Percentiles rank a stretch among this genome's conserved stretches.
Conservation (phyloP, 2,329 filamentous ascomycete genomes). For the Apiospora malaysiana region DNA sequence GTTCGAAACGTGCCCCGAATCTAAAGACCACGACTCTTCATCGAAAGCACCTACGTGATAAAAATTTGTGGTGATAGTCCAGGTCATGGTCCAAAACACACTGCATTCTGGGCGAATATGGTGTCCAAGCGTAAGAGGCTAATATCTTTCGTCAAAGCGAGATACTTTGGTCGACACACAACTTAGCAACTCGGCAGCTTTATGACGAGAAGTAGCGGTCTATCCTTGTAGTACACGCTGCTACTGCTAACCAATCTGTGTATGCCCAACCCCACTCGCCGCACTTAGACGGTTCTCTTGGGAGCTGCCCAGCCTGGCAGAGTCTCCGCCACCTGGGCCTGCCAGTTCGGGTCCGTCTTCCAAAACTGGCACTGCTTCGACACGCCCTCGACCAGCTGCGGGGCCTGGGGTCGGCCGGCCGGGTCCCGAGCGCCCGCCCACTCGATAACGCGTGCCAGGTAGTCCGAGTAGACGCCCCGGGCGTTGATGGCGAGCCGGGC, state of each 20-base stretch:
- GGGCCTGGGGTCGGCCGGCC: conserved; percentile 22
- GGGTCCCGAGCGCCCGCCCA: conserved; percentile 28
- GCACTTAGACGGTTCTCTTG: conserved; percentile 12
- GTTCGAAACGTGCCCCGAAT: neutral
- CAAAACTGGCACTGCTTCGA: conserved; percentile 22
- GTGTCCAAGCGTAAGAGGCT: neutral
- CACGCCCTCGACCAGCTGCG: conserved; percentile 22
- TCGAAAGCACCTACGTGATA: neutral
- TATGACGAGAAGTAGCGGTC: neutral
- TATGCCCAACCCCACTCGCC: neutral
- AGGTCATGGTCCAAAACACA: neutral
- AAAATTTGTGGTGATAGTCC: neutral
- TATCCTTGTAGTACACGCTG: too few species aligned
- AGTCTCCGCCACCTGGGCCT: conserved; percentile 21
- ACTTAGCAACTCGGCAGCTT: neutral
- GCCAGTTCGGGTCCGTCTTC: conserved; percentile 26
- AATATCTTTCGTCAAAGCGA: neutral
- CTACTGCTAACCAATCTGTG: neutral
- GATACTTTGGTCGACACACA: neutral
- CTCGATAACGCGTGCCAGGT: conserved; percentile 26
- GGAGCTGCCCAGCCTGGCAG: conserved; percentile 27
- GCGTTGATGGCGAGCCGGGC: conserved; percentile 25
- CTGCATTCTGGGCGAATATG: neutral
- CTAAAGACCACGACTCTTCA: neutral
- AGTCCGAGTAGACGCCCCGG: conserved; percentile 27